Evolutionary conservation across 2,329 filamentous ascomycete species (phyloP), one percentile per base, ranked within the genome.

Genomic region (Alternaria longipes): DNA sequence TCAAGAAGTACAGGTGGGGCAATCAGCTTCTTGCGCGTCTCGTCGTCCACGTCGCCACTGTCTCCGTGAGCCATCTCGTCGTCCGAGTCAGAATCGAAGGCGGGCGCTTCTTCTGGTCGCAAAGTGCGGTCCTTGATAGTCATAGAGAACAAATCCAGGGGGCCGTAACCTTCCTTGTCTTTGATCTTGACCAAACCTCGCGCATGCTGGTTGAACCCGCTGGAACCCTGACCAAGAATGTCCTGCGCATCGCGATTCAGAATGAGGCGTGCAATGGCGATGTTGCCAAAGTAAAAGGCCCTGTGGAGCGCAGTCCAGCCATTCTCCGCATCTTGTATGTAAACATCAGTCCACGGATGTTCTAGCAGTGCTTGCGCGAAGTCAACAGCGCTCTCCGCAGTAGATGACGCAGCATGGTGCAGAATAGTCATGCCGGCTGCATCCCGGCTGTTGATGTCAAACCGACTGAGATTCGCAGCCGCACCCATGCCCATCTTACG

Each of bases 261-360:
- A 32, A 99, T 88, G 20, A 92, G 84, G 47, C 93, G 89, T 3
- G 95, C 95, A 67, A 97, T 90, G 7, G 91, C 89, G 52, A 95
- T 88, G 73, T 97, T 97, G 47, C 94, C 94, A 69, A 90, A 89
- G 76, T 97, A 98, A 42, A 98, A 84, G 8, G 94, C 92, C 70
- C 95, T 88, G 75, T 99, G 95, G 40, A 99, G 84, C 38, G 94
- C 90, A 62, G 97, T 99, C 95, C 95, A 99, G 45, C 94, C 94
- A 78, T 91, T 98, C 79, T 99, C 95, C 8, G 84, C 83, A 78
- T 99, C 95, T 76, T 97, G 94, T 3, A 86, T 84, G 72, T 97
- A 95, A 8, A 98, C 82, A 79, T 99, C 95, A 67, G 93, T 87
- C 54, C 90, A 85, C 1, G 93, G 92, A 73, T 97, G 90, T 22